Percentiles rank a stretch among this genome's conserved stretches.
These are phyloP conservation scores for Penicillium psychrosexuale DNA, from an alignment of 2,329 filamentous ascomycete genomes.

Conservation along the genomic window DNA sequence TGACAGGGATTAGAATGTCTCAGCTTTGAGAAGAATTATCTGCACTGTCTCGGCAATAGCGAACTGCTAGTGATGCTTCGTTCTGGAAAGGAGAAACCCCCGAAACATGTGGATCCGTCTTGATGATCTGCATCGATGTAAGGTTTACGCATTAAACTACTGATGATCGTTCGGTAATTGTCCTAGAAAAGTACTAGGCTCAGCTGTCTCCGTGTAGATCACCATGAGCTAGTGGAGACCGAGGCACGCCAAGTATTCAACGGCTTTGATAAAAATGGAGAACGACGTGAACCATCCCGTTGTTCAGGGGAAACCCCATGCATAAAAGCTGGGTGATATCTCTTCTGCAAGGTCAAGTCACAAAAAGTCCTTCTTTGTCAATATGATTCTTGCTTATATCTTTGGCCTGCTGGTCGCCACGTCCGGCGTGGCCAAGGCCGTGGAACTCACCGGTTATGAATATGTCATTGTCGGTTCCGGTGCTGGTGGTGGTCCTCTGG, in stretches of 20 bases:
- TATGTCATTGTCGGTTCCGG: constrained; percentile 42
- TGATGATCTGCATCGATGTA: neutral
- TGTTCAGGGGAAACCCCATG: neutral
- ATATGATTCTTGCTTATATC: constrained; percentile 1
- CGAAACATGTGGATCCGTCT: neutral
- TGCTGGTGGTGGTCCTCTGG: constrained; percentile 37
- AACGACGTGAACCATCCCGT: neutral
- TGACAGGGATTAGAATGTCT: too few species aligned
- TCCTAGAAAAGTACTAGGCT: neutral
- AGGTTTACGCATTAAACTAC: neutral
- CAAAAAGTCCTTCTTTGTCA: neutral
- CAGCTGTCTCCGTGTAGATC: neutral
- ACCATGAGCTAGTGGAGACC: neutral
- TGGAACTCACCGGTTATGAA: constrained; percentile 32
- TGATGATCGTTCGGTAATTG: neutral
- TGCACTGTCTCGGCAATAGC: too few species aligned
- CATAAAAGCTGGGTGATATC: neutral
- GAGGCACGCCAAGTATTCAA: neutral
- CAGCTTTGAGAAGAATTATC: too few species aligned
- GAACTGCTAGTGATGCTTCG: too few species aligned
- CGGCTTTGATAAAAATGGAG: neutral
- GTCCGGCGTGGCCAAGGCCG: constrained; percentile 10
- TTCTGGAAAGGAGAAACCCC: neutral
- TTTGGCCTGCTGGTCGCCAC: neutral
- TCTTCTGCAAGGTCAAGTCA: neutral